Evolutionary conservation across 2,329 filamentous ascomycete species (phyloP).

Genomic region (Nannizzia gypsea): DNA sequence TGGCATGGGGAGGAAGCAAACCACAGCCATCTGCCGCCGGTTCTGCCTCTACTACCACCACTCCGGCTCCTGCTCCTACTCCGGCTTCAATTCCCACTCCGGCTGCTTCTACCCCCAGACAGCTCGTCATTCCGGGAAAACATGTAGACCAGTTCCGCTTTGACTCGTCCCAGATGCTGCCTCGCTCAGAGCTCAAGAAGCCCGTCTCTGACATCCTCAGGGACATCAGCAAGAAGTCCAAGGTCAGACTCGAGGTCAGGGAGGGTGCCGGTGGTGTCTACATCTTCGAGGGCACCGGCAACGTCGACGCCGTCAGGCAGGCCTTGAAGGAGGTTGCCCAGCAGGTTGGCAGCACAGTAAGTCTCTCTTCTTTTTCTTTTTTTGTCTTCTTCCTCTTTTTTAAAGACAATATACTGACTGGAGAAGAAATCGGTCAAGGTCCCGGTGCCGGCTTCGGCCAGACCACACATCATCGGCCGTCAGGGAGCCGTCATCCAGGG

Average conservation of each 20-base stretch:
- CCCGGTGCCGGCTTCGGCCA: conserved; percentile 68
- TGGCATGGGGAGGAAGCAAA: conserved; percentile 64
- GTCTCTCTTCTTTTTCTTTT: conserved; percentile 17
- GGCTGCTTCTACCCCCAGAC: conserved; percentile 33
- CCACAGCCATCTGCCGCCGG: conserved; percentile 20
- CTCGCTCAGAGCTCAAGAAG: conserved; percentile 67
- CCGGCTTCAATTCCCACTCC: conserved; percentile 39
- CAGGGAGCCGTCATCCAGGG: conserved; percentile 81
- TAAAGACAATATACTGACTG: background rate
- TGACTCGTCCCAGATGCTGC: conserved; percentile 62
- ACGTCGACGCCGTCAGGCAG: conserved; percentile 71
- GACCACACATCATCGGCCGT: conserved; percentile 86
- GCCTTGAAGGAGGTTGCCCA: conserved; percentile 80
- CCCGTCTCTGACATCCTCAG: conserved; percentile 74
- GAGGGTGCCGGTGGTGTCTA: conserved; percentile 59
- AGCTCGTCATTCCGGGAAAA: conserved; percentile 69
- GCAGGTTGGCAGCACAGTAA: conserved; percentile 75
- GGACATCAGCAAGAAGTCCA: conserved; percentile 85
- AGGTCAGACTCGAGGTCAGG: conserved; percentile 70
- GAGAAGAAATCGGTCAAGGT: conserved; percentile 56
- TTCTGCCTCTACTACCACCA: conserved; percentile 30
- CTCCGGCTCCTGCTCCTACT: conserved; percentile 48
- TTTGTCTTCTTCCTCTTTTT: background rate
- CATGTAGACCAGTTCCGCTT: conserved; percentile 66
- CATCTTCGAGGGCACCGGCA: conserved; percentile 75